Base-by-base conservation (phyloP, 345 rosid genomes). In the Streptanthus diversifolius region DNA sequence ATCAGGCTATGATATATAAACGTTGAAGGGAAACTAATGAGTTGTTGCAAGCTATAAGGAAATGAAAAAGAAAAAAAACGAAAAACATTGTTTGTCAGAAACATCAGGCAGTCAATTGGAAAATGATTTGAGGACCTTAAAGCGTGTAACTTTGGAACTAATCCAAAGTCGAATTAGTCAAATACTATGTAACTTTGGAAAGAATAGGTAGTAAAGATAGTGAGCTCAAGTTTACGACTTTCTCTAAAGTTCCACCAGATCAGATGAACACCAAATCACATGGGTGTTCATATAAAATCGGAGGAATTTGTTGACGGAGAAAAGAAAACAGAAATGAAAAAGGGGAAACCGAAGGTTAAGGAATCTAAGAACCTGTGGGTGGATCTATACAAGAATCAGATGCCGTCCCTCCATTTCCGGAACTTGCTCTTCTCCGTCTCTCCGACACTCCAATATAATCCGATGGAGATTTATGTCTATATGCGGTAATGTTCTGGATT, bases 21-120 rank as follows among this genome's bases (percentile, higher is more conserved):
- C 77, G 77, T 68, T 81, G 82, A 83, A 73, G 90, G 78, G 85
- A 79, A 83, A 77, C 80, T 68, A 78, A 56, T 35, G 91, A 69
- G 76, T 76, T 73, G 81, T 67, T 68, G 72, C 55, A 74, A 65
- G 70, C 80, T 79, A 84, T 61, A 70, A 80, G 77, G 71, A 36
- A 77, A 83, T 53, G 71, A 84, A 77, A 24, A 33, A 56, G 11
- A 22, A 21, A 5, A 49, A 33, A 33, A 32, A 1, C n/a, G n/a
- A 44, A 41, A 15, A 76, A 53, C 77, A 74, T 76, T 51, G 54
- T 80, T 81, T 9, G 80, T 78, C 44, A 80, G 85, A 81, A 85
- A 41, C 87, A 85, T 80, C 56, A 68, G 73, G 66, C 74, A 82
- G 75, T 79, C 48, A 51, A 15, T 29, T 35, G 45, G 6, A 27